These are phyloP conservation scores for Gonapodya sp. DNA, from an alignment of 192 early-diverging fungal genomes.

Conservation along the genomic window DNA sequence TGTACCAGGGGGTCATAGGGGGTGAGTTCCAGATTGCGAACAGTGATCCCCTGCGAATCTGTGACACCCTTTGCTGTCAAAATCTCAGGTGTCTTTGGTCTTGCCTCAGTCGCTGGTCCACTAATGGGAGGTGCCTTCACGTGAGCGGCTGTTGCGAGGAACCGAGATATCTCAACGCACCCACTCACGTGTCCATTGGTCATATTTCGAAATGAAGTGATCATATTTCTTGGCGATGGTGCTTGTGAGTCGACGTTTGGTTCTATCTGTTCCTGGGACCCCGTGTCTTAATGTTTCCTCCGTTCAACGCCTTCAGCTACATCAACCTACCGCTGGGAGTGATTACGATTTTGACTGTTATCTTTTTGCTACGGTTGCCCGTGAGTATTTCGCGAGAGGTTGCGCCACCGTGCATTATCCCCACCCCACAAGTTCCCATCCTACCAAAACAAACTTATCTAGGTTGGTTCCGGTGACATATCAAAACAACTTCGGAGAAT, in stretches of 20 bases:
- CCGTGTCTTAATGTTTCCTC: neutral
- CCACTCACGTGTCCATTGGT: no score
- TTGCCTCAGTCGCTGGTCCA: conserved; percentile 71
- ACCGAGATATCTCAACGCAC: no score
- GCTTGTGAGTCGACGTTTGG: conserved; percentile 23
- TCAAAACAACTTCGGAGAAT: conserved; percentile 32
- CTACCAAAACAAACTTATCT: no score
- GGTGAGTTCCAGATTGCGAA: neutral
- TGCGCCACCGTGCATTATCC: no score
- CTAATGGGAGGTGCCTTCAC: conserved; percentile 78
- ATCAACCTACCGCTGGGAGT: conserved; percentile 78
- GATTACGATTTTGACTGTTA: conserved; percentile 45
- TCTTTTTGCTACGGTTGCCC: conserved; percentile 39
- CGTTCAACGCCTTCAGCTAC: conserved; percentile 55
- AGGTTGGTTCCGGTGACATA: no score
- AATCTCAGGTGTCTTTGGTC: conserved; percentile 66
- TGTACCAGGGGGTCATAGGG: neutral
- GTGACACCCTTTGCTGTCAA: conserved; percentile 40
- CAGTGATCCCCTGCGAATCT: neutral
- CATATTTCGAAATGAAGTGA: no score
- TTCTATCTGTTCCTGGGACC: neutral
- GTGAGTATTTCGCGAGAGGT: no score
- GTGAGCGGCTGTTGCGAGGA: no score
- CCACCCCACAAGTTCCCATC: no score
- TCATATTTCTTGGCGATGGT: conserved; percentile 47